Percentiles rank a stretch among this genome's conserved stretches.
Evolutionary conservation across 441 rosid species (phyloP).

Genomic region (Omphalea diandra): DNA sequence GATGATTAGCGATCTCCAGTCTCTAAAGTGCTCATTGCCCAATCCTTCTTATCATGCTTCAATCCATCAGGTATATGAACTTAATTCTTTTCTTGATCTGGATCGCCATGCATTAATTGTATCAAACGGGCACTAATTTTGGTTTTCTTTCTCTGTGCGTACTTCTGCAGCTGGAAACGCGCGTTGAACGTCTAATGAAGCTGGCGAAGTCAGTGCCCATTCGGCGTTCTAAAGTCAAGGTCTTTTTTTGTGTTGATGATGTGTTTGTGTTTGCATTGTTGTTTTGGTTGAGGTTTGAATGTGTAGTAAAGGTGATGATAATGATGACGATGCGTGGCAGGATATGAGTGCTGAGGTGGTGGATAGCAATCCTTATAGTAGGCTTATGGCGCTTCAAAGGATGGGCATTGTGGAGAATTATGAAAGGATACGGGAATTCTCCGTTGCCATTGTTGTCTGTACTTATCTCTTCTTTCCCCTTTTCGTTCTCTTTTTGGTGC

Average conservation of each 20-base stretch:
- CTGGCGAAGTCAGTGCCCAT: conserved; percentile 52
- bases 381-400: conserved; percentile 98
- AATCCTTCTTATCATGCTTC: conserved; percentile 51
- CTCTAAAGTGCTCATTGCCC: conserved; percentile 50
- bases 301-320: neutral
- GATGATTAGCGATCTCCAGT: conserved; percentile 57
- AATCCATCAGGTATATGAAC: conserved; percentile 50
- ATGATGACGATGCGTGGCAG: no score
- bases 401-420: conserved; percentile 93
- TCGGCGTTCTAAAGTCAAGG: conserved; percentile 84
- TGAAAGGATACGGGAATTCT: conserved; percentile 82
- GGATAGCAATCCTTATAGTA: conserved; percentile 94
- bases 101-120: neutral
- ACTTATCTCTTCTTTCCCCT: conserved; percentile 33
- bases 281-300: neutral
- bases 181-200: conserved; percentile 50
- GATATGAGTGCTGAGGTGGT: conserved; percentile 97
- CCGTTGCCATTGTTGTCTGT: conserved; percentile 95
- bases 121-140: neutral
- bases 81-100: conserved; percentile 11
- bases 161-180: conserved; percentile 57
- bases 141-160: neutral
- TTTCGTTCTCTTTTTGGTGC: conserved; percentile 1
- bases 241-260: conserved; percentile 23
- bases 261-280: neutral